Evolutionary conservation across 176 grass and related monocot genomes (phyloP).

Genomic region (Oryza punctata): DNA sequence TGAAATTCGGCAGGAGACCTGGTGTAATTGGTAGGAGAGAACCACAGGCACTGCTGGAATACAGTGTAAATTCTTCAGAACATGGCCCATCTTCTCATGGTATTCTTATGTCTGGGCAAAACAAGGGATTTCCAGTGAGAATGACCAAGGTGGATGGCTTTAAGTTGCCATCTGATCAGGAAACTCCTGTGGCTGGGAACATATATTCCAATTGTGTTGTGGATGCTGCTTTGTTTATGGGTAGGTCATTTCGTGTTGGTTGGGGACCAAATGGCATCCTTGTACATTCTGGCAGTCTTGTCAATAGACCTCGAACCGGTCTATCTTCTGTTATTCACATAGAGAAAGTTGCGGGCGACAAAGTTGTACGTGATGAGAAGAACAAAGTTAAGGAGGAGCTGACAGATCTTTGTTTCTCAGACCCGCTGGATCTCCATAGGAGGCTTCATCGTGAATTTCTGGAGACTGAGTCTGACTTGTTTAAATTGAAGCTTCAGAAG

Average conservation of each 20-base stretch:
- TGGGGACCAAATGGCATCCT: slow-evolving; percentile 94
- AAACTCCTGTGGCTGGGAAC: slow-evolving; percentile 69
- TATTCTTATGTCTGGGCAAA: slow-evolving; percentile 84
- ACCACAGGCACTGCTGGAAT: slow-evolving; percentile 71
- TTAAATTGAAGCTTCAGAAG: slow-evolving; percentile 74
- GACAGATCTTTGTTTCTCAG: slow-evolving; percentile 68
- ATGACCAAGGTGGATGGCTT: slow-evolving; percentile 86
- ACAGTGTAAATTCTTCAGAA: slow-evolving; percentile 64
- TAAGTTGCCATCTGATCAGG: slow-evolving; percentile 70
- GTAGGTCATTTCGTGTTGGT: slow-evolving; percentile 88
- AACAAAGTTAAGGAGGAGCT: slow-evolving; percentile 67
- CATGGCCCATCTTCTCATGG: slow-evolving; percentile 48
- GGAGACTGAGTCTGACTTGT: slow-evolving; percentile 52
- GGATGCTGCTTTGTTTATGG: slow-evolving; percentile 93
- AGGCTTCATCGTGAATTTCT: slow-evolving; percentile 54
- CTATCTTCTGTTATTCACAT: slow-evolving; percentile 85
- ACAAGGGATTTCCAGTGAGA: slow-evolving; percentile 62
- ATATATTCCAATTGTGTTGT: slow-evolving; percentile 68
- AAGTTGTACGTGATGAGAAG: slow-evolving; percentile 64
- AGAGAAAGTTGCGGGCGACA: slow-evolving; percentile 73
- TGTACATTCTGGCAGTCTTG: slow-evolving; percentile 80
- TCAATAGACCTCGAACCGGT: slow-evolving; percentile 49
- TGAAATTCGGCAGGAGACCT: slow-evolving; percentile 50
- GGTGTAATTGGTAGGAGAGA: slow-evolving; percentile 53
- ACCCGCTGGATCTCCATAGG: slow-evolving; percentile 72